Evolutionary conservation across 371 early-diverging fungal species (phyloP), one percentile per base, ranked within the genome.

Genomic region (Rhizopus microsporus): DNA sequence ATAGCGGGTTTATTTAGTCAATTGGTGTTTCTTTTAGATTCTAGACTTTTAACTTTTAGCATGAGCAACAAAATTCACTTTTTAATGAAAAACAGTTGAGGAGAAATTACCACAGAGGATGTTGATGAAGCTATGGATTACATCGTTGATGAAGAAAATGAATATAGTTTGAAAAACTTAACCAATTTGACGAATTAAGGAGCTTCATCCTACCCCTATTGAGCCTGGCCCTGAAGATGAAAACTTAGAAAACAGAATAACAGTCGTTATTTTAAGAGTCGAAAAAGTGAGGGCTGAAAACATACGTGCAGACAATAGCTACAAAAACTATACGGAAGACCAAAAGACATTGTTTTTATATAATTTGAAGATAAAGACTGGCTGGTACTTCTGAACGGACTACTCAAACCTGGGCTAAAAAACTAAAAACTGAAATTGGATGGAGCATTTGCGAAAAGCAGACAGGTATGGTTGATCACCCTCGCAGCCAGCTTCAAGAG

Each of bases 401-500:
- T 58, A 52, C 33, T 32, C 43, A 58, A 37, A 16, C 43, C 3
- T 58, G 51, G 52, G 52, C 52, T 15, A 51, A 45, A 51, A 40
- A 31, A 51, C 32, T 51, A 15, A 58, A 37, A 37, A 35, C 51
- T 23, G 58, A 58, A 5, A 33, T 35, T 29, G 52, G 45, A 10
- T 58, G 51, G 33, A 34, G 51, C 43, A 58, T 58, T 35, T 58
- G 17, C 38, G 58, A 58, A 23, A 58, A 51, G 51, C 58, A 58
- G 32, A 45, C 52, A 4, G 51, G 51, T 50, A 40, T 12, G 52
- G 53, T 23, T 23, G 57, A 47, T 23, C 33, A 39, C 37, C 39
- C 4, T 53, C 54, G 13, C 42, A 40, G 13, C 1, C 53, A 62
- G 40, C 49, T 56, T 23, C 62, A 62, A 9, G n/a, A 57, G n/a